Base-by-base conservation (phyloP, 371 early-diverging fungal genomes). In the Circinella umbellata region DNA sequence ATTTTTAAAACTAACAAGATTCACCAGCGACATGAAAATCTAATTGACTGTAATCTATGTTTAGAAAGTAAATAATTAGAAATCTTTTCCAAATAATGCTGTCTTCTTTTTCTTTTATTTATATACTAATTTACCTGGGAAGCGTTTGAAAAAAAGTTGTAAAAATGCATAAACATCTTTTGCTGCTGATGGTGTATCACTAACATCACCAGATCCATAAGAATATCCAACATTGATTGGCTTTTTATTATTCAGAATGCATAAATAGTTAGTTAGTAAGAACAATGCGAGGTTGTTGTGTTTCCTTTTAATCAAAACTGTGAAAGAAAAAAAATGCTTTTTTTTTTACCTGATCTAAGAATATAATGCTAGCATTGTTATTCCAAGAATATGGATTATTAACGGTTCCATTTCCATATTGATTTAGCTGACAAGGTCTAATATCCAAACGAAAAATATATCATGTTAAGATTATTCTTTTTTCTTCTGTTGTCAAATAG, bases 171-270 rank as follows among this genome's bases (percentile, higher is more conserved):
- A 91, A 5, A 92, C 91, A 76, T 94, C 93, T 20, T 82, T 74
- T 46, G 91, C 92, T 37, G 92, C 92, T 49, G 89, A 89, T 20
- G 76, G 76, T 0, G 85, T 77, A 66, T 88, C 81, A 64, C 77
- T 80, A 34, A 85, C 82, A 49, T 82, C 82, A 48, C 79, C 61
- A 0, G n/a, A 15, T 55, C 91, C 92, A 73, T 92, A 85, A 60
- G 93, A 92, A 74, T 84, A 93, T 34, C 93, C 93, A 62, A 92
- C 91, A 66, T 92, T 91, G 34, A 89, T 69, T 7, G 93, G 93
- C 86, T 86, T 42, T 42, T 42, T 27, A 27, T 27, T 27, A 27
- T 27, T 27, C 27, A 2, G 27, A 27, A 27, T 27, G 27, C 0
- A 27, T 27, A 27, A 27, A 27, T 27, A 27, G 0, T 1, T 27